Base-by-base conservation (phyloP, 768 basidiomycete species). In the Serendipita sp. region DNA sequence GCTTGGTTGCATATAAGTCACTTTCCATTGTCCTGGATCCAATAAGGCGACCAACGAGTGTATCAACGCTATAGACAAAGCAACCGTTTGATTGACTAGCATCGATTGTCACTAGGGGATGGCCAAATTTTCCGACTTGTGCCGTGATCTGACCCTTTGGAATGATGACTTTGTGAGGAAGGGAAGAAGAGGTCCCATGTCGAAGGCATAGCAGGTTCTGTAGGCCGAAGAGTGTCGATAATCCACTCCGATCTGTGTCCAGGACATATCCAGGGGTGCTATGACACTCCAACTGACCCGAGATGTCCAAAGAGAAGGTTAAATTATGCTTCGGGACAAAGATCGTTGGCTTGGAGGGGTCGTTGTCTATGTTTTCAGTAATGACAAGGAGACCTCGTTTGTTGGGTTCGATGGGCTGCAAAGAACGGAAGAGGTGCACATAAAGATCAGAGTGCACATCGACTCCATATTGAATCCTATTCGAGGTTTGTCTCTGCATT, bases 1-100 rank as follows among this genome's bases (percentile, higher is more conserved):
- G 71, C 62, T 78, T 78, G 1, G 74, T 71, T 56, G 71, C 72
- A 64, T 73, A 79, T 5, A 80, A 70, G 45, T 69, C 69, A 65
- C 70, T 72, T 1, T 65, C 66, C 46, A 76, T 58, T n/a, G 68
- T 71, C 2, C 56, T 67, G 10, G 72, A 71, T 2, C 72, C 71
- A 4, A 62, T 65, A n/a, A 77, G 67, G 44, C 71, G 70, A 2
- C 74, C 72, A 7, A 78, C 66, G 11, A 72, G 67, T 8, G 66
- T 64, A 56, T 78, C 71, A 2, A 77, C 63, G 1, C 41, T 54
- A 51, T 76, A 77, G n/a, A 53, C 16, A 16, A 53, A n/a, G 48
- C 32, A 53, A n/a, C 48, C 48, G 16, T 2, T 53, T 32, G 48
- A 53, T 53, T 53, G 18, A 8, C 16, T 7, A n/a, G 32, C 1